Base-by-base conservation (phyloP, 2,329 filamentous ascomycete species). In the Seiridium cupressi region DNA sequence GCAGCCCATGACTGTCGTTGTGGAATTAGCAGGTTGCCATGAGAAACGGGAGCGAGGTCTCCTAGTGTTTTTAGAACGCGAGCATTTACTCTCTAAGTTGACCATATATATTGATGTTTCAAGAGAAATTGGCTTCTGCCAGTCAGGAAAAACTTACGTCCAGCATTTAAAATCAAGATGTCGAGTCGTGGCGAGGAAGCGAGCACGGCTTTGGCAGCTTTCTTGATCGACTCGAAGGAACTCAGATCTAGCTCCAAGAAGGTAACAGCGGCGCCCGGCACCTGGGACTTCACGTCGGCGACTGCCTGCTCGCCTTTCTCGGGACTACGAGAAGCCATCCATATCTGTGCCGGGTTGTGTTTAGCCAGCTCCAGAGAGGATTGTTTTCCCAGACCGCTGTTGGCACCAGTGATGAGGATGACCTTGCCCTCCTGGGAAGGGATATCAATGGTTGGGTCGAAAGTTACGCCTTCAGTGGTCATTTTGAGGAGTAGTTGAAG, bases 321-420 rank as follows among this genome's bases (percentile, higher is more conserved):
- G 32, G 76, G 75, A 8, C 71, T 74, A 11, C 11, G 76, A 73
- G 35, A 70, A 69, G 51, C 55, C 42, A 62, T 18, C n/a, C 44
- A 61, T 38, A 62, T 62, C 32, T 46, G 34, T 6, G 46, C 34
- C 38, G 51, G 51, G 38, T 51, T 32, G 62, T 79, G 77, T 60
- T 72, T 70, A n/a, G 74, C 70, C 26, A 78, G 68, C 26, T 74
- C 69, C 9, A 73, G 64, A 44, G 76, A 68, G 11, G 72, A 71
- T 63, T 77, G 72, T 60, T 70, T 72, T 13, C 77, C 77, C 3
- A 79, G 67, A 0, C 76, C 76, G 32, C 69, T 65, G 49, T 73
- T 78, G 60, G 72, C 74, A 40, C 74, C 74, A n/a, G 74, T 76
- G 35, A 76, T 66, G 2, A 76, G 63, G 26, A 76, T 72, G 13